Base-by-base conservation (phyloP, 176 grass and related monocot species). In the Neostapfia colusana region DNA sequence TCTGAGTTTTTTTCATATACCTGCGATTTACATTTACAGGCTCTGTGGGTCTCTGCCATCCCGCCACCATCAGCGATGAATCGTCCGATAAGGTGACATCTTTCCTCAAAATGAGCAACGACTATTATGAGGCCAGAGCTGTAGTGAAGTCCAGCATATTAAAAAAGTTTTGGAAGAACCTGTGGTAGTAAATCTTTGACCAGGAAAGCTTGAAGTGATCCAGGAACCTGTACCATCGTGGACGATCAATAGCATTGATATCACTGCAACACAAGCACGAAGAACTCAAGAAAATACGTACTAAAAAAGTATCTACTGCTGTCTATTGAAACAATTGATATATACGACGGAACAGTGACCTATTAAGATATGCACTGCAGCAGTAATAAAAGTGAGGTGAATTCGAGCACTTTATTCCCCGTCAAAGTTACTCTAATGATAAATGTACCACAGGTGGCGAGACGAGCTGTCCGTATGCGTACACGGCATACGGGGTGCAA, bases 131-230 rank as follows among this genome's bases (percentile, higher is more conserved):
- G 64, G 35, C 24, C 81, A 75, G 70, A 84, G 64, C 81, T 64
- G 69, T 80, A 63, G n/a, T n/a, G n/a, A 84, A 84, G 64, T 59
- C 76, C 44, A 55, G 42, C 74, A 39, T 79, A 67, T n/a, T 26
- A 68, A 65, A 68, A 58, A 68, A 37, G 5, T 6, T 28, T 53
- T 53, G 20, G 13, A 67, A 57, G 62, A 76, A 45, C 20, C 3
- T 59, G n/a, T n/a, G n/a, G n/a, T n/a, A n/a, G 45, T 31, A 75
- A 83, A 71, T 75, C 76, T 84, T 88, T 71, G 86, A 80, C 86
- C 76, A 75, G 36, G 64, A 80, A 84, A 57, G 70, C 23, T 45
- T 31, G 8, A 84, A 64, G 56, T 69, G 75, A 88, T 45, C 70
- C 27, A 45, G 58, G 36, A 76, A 64, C 38, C 38, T 9, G 76